These are phyloP conservation scores for Neopestalotiopsis sp. DNA, from an alignment of 2,329 filamentous ascomycete genomes.

Conservation along the genomic window DNA sequence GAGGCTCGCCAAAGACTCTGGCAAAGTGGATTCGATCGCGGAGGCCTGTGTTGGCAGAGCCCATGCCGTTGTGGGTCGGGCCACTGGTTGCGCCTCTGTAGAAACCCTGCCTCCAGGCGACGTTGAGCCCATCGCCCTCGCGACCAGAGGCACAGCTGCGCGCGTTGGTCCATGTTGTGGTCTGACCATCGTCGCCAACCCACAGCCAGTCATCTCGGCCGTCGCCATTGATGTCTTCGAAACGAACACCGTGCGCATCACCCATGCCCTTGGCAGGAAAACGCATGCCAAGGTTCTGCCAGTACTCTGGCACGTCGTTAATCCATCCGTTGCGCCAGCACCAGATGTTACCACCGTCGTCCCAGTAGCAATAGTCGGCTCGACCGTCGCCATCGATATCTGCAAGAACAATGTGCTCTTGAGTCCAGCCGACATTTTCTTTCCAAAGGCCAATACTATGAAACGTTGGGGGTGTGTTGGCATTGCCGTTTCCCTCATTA, in stretches of 20 bases:
- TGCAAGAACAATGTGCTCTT: conserved; percentile 32
- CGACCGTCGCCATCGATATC: conserved; percentile 41
- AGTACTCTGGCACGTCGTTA: conserved; percentile 36
- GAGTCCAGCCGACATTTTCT: conserved; percentile 18
- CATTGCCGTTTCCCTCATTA: conserved; percentile 28
- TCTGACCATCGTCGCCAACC: conserved; percentile 26
- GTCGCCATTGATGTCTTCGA: conserved; percentile 32
- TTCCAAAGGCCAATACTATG: conserved; percentile 27
- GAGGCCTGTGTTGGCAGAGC: conserved; percentile 10
- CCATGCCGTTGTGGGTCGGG: conserved; percentile 23
- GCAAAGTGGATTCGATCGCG: conserved; percentile 31
- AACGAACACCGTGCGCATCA: conserved; percentile 26
- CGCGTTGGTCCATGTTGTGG: conserved; percentile 30
- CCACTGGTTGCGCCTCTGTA: conserved; percentile 18
- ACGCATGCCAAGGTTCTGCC: conserved; percentile 36
- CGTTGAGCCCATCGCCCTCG: conserved; percentile 29
- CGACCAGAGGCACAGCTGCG: conserved; percentile 26
- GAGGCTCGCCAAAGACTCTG: conserved; percentile 27
- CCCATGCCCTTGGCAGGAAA: conserved; percentile 30
- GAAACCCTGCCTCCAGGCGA: conserved; percentile 28
- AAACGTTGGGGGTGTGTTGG: conserved; percentile 27
- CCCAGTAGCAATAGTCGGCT: conserved; percentile 38
- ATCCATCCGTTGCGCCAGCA: conserved; percentile 39
- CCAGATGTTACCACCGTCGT: conserved; percentile 30
- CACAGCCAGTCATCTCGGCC: conserved; percentile 33